phyloP scores from a whole-genome alignment of 371 early-diverging fungal species.

The Lichtheimia hyalospora region DNA sequence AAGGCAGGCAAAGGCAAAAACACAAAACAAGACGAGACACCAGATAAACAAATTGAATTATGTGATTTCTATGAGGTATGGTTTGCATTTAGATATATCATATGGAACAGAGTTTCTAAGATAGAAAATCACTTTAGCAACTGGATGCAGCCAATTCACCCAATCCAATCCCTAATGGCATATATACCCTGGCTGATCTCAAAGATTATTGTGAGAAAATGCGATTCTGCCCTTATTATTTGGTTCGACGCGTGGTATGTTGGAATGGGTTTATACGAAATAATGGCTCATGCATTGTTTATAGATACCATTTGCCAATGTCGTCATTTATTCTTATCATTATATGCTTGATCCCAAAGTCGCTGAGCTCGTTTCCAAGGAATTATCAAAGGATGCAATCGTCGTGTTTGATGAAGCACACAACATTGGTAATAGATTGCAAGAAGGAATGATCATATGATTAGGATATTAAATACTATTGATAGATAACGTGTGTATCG shows the following conservation, averaged over 20 bases:
- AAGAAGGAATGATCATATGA: neutral
- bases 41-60: constrained; percentile 56
- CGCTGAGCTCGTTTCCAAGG: constrained; percentile 94
- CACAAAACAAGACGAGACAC: constrained; percentile 23
- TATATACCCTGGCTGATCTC: constrained; percentile 96
- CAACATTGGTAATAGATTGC: constrained; percentile 85
- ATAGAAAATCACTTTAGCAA: constrained; percentile 24
- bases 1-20: constrained; percentile 51
- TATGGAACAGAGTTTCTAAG: neutral
- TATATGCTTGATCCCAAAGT: constrained; percentile 99
- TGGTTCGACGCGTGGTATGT: constrained; percentile 83
- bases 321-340: constrained; percentile 99
- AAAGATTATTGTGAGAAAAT: constrained; percentile 75
- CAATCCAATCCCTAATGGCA: constrained; percentile 82
- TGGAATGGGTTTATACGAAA: too few species aligned
- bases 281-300: too few species aligned
- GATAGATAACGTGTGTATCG: constrained; percentile 97
- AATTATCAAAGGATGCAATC: constrained; percentile 92
- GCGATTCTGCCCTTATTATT: constrained; percentile 94
- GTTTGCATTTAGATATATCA: neutral
- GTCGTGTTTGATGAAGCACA: constrained; percentile 99
- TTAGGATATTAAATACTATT: neutral
- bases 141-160: constrained; percentile 70
- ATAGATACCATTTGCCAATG: constrained; percentile 89
- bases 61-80: constrained; percentile 85